Evolutionary conservation across 2,329 filamentous ascomycete species (phyloP).

Genomic region (Orbilia javanica): DNA sequence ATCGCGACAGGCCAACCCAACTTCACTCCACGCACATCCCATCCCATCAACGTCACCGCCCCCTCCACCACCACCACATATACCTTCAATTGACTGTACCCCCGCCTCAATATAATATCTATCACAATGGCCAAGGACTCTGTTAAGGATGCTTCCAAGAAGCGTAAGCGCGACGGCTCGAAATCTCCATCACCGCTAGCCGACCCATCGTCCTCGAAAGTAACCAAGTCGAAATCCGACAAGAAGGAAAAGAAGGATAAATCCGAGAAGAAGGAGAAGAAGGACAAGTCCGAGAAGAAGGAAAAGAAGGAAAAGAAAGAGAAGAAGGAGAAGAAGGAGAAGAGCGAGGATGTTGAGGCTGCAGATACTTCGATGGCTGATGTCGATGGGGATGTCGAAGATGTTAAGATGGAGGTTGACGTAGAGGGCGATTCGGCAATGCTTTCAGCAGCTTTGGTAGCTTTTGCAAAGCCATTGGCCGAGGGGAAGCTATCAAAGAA

Average conservation of each 20-base stretch:
- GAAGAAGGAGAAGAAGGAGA: constrained; percentile 67
- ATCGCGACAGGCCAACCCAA: constrained; percentile 47
- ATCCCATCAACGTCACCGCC: constrained; percentile 41
- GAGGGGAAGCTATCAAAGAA: constrained; percentile 80
- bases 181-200: constrained; percentile 59
- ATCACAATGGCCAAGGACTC: constrained; percentile 60
- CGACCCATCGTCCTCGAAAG: constrained; percentile 63
- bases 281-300: constrained; percentile 75
- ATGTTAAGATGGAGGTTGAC: constrained; percentile 67
- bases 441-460: constrained; percentile 73
- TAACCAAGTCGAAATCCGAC: constrained; percentile 63
- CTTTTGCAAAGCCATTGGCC: constrained; percentile 84
- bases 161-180: constrained; percentile 59
- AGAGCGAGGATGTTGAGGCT: constrained; percentile 66
- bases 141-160: constrained; percentile 60
- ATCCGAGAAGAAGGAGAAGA: constrained; percentile 66
- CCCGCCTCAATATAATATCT: background rate
- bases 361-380: constrained; percentile 69
- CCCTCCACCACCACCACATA: background rate
- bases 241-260: constrained; percentile 66
- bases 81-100: constrained; percentile 22
- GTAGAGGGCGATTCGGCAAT: constrained; percentile 65
- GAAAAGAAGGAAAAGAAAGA: constrained; percentile 72
- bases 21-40: constrained; percentile 30
- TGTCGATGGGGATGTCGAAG: constrained; percentile 67